phyloP scores from a whole-genome alignment of 345 rosid genomes.

The Erodium maritimum region DNA sequence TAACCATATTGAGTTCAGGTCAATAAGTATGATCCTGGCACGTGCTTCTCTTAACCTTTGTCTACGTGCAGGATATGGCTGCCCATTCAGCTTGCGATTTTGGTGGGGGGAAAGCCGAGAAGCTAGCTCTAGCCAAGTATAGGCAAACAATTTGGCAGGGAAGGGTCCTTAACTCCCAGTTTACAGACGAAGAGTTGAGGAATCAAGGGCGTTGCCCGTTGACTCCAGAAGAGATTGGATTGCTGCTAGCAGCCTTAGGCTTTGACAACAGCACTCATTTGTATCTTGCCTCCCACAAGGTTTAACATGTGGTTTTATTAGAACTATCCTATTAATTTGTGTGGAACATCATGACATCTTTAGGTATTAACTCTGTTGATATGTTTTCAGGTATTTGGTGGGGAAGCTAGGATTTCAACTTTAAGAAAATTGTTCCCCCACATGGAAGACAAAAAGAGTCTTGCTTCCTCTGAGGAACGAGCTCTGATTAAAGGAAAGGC shows the following conservation, averaged over 20 bases:
- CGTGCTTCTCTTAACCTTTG: background rate
- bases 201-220: slow-evolving; percentile 91
- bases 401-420: slow-evolving; percentile 79
- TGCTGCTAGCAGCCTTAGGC: slow-evolving; percentile 79
- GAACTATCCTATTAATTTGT: background rate
- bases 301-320: slow-evolving; percentile 1
- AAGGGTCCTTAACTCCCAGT: slow-evolving; percentile 86
- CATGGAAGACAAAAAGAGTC: slow-evolving; percentile 92
- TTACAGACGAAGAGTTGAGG: slow-evolving; percentile 80
- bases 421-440: slow-evolving; percentile 60
- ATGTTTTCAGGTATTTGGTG: slow-evolving; percentile 66
- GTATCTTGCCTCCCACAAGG: slow-evolving; percentile 96
- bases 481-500: slow-evolving; percentile 70
- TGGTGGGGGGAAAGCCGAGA: slow-evolving; percentile 96
- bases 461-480: slow-evolving; percentile 66
- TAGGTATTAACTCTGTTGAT: background rate
- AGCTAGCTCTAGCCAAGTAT: slow-evolving; percentile 80
- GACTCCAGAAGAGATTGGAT: slow-evolving; percentile 97
- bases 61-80: slow-evolving; percentile 65
- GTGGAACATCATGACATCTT: too few relatives aligned
- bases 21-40: background rate
- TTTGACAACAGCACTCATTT: slow-evolving; percentile 77
- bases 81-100: slow-evolving; percentile 97
- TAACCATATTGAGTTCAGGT: too few relatives aligned
- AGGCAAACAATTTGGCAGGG: slow-evolving; percentile 93